Base-by-base conservation (phyloP, 306 rosid genomes). In the Canavalia gladiata region DNA sequence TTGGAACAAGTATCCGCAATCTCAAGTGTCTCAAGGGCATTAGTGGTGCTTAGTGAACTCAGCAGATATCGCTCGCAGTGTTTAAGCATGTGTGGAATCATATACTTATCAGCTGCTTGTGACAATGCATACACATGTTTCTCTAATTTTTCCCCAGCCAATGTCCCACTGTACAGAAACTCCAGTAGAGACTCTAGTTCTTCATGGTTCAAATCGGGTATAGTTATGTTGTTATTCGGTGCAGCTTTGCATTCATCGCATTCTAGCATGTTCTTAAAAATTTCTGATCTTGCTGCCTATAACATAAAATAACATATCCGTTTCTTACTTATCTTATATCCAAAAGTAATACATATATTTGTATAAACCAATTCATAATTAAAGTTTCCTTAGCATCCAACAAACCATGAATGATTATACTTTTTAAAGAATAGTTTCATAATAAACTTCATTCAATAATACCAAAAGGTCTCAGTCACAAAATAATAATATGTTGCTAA, bases 71-170 rank as follows among this genome's bases (percentile, higher is more conserved):
- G 80, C 79, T 95, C 94, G 77, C 98, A 93, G 1, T 86, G 85
- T 77, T 84, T 88, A 72, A 72, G 83, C 42, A 93, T 75, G 64
- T 90, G 92, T 8, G 91, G 68, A 28, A 95, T 88, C 10, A 75
- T 85, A 68, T 95, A 95, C 86, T 95, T 95, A 12, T 95, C 93
- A 4, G 97, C 98, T 11, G 98, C 98, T 4, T 83, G 70, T 7
- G 90, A 86, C 73, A 95, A 58, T 0, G 98, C 77, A 47, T 87
- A 87, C 2, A 87, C 91, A 64, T 95, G 93, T 74, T 84, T 83
- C 74, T 74, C 90, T 89, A 91, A 28, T 80, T 82, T 89, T 18
- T 93, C 88, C 18, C 42, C 63, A 0, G 76, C 8, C 82, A 95
- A 64, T 6, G 72, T 64, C 4, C 98, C 99, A 5, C 86, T 71